A percentile compares a stretch with the other conserved stretches of the same genome.
phyloP scores from a whole-genome alignment of 1,139 yeast species.

The Sugiyamaella japonica region DNA sequence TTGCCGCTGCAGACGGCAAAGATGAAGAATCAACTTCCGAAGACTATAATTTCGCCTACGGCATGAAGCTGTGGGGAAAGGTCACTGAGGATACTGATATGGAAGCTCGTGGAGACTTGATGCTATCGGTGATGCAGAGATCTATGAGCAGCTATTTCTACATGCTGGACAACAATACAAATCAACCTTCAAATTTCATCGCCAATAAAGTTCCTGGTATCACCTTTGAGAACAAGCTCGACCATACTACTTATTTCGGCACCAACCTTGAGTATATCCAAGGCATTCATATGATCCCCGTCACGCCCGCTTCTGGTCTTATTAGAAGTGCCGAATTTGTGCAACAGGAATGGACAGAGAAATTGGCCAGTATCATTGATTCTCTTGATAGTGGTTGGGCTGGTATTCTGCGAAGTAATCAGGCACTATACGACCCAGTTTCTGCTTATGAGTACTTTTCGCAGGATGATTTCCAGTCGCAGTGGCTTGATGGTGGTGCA shows the following conservation, averaged over 20 bases:
- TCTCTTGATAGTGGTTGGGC: constrained; percentile 78
- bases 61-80: constrained; percentile 78
- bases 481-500: constrained; percentile 81
- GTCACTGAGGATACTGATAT: constrained; percentile 68
- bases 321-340: constrained; percentile 71
- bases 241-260: constrained; percentile 91
- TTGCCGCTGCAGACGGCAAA: constrained; percentile 69
- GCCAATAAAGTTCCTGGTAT: constrained; percentile 76
- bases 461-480: constrained; percentile 46
- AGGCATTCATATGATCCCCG: constrained; percentile 93
- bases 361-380: constrained; percentile 52
- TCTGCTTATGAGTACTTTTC: constrained; percentile 70
- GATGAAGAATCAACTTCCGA: constrained; percentile 81
- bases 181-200: constrained; percentile 57
- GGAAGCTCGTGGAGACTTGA: constrained; percentile 76
- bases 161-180: constrained; percentile 55
- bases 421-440: constrained; percentile 71
- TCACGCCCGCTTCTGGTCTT: constrained; percentile 80
- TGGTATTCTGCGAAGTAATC: constrained; percentile 76
- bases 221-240: constrained; percentile 78
- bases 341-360: constrained; percentile 73
- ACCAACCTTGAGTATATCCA: constrained; percentile 76
- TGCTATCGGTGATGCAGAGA: constrained; percentile 64
- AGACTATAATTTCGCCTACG: constrained; percentile 78
- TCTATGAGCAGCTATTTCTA: constrained; percentile 64